Conservation (phyloP, 441 rosid species). For the Omphalea diandra region DNA sequence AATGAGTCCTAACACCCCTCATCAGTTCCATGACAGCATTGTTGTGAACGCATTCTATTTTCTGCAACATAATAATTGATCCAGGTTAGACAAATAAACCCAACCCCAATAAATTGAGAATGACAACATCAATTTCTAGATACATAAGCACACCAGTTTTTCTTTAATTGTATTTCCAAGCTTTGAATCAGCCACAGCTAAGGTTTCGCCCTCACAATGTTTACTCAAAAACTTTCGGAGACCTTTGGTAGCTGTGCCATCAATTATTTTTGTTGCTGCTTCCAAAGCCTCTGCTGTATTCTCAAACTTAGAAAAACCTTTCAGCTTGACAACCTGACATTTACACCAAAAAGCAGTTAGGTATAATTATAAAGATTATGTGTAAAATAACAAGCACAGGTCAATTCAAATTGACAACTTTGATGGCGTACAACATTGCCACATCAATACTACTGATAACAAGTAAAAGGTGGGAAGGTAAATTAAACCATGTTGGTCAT, state of each 20-base stretch:
- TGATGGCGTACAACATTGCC: neutral
- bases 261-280: slow-evolving; percentile 66
- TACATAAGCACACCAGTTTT: slow-evolving; percentile 51
- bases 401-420: no score
- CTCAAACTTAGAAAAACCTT: slow-evolving; percentile 81
- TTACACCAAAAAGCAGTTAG: neutral
- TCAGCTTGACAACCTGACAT: slow-evolving; percentile 65
- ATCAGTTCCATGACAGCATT: slow-evolving; percentile 89
- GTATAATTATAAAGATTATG: no score
- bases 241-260: slow-evolving; percentile 65
- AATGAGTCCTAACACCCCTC: slow-evolving; percentile 82
- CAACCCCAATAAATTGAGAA: neutral
- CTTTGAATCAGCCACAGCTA: slow-evolving; percentile 88
- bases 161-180: slow-evolving; percentile 95
- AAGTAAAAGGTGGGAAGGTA: neutral
- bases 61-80: slow-evolving; percentile 38
- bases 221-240: slow-evolving; percentile 67
- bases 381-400: neutral
- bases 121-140: neutral
- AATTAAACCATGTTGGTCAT: neutral
- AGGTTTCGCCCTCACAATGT: slow-evolving; percentile 64
- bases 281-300: slow-evolving; percentile 83
- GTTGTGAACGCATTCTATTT: slow-evolving; percentile 90
- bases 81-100: slow-evolving; percentile 11
- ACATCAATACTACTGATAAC: neutral